A percentile compares a stretch with the other conserved stretches of the same genome.
phyloP scores from a whole-genome alignment of 2,329 filamentous ascomycete species.

The Arachnomyces sp. region DNA sequence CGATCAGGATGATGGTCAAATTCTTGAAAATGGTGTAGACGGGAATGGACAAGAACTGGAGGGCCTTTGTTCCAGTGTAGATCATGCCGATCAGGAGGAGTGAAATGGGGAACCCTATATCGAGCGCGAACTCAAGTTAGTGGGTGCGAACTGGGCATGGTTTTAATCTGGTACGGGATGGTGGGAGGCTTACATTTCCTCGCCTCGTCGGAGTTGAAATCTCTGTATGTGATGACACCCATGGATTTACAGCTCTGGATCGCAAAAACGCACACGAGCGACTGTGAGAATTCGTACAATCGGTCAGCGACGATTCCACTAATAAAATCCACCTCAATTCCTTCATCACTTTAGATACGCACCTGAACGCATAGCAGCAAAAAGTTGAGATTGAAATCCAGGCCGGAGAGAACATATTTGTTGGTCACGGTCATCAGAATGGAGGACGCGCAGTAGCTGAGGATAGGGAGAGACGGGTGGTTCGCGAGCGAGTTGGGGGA shows the following conservation, averaged over 20 bases:
- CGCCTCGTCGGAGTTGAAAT: slow-evolving; percentile 80
- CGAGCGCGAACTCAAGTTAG: not conserved
- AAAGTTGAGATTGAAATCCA: slow-evolving; percentile 91
- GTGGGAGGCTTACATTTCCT: slow-evolving; percentile 69
- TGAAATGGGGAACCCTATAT: slow-evolving; percentile 89
- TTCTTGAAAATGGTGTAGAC: slow-evolving; percentile 99
- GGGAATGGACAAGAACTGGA: slow-evolving; percentile 92
- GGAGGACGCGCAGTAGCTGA: slow-evolving; percentile 89
- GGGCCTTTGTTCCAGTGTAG: slow-evolving; percentile 90
- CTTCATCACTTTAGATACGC: slow-evolving; percentile 30
- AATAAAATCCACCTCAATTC: not conserved
- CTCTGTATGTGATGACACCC: slow-evolving; percentile 73
- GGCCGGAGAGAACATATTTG: slow-evolving; percentile 92
- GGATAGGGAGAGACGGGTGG: slow-evolving; percentile 69
- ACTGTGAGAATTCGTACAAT: slow-evolving; percentile 44
- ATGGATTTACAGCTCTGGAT: slow-evolving; percentile 75
- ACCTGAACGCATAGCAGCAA: slow-evolving; percentile 91
- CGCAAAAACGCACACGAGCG: slow-evolving; percentile 75
- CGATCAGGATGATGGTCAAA: slow-evolving; percentile 95
- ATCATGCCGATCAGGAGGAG: slow-evolving; percentile 97
- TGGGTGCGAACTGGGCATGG: not conserved
- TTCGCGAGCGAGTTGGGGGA: slow-evolving; percentile 51
- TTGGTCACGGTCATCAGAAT: slow-evolving; percentile 99
- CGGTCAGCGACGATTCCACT: not conserved
- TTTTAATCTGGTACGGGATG: not conserved